Evolutionary conservation across 495 filamentous ascomycete species (phyloP).

Genomic region (Hypoxylon intermedium): DNA sequence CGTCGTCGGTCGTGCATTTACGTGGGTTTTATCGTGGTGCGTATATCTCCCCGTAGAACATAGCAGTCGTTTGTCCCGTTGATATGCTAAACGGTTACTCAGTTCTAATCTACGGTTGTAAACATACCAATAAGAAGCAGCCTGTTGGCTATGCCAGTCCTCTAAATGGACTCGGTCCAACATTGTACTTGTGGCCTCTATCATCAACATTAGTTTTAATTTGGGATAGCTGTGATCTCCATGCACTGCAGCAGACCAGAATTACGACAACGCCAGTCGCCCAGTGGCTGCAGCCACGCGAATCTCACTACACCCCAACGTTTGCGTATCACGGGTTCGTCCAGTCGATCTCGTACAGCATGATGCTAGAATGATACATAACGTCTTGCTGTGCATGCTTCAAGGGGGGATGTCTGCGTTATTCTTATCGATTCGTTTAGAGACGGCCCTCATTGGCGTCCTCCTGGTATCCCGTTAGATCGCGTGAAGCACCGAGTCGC

Average conservation of each 20-base stretch:
- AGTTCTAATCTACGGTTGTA: neutral
- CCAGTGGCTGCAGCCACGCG: slow-evolving; percentile 28
- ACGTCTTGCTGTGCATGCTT: neutral
- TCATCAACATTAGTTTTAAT: neutral
- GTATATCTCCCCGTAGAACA: too few species aligned
- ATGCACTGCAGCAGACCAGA: slow-evolving; percentile 18
- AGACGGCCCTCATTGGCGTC: slow-evolving; percentile 17
- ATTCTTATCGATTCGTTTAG: slow-evolving; percentile 14
- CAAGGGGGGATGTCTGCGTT: slow-evolving; percentile 12
- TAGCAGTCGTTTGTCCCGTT: too few species aligned
- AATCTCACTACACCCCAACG: slow-evolving; percentile 12
- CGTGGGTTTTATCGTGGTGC: too few species aligned
- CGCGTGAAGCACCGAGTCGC: neutral
- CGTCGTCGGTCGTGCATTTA: too few species aligned
- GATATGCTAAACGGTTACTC: neutral
- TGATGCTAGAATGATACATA: neutral
- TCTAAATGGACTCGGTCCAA: neutral
- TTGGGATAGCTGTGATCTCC: neutral
- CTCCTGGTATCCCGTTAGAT: neutral
- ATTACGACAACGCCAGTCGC: neutral
- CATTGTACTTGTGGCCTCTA: slow-evolving; percentile 6
- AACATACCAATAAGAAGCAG: neutral
- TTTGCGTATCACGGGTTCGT: slow-evolving; percentile 19
- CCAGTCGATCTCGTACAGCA: neutral
- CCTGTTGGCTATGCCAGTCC: neutral